Conservation (phyloP, 495 filamentous ascomycete species). For the Xylaria palmicola region DNA sequence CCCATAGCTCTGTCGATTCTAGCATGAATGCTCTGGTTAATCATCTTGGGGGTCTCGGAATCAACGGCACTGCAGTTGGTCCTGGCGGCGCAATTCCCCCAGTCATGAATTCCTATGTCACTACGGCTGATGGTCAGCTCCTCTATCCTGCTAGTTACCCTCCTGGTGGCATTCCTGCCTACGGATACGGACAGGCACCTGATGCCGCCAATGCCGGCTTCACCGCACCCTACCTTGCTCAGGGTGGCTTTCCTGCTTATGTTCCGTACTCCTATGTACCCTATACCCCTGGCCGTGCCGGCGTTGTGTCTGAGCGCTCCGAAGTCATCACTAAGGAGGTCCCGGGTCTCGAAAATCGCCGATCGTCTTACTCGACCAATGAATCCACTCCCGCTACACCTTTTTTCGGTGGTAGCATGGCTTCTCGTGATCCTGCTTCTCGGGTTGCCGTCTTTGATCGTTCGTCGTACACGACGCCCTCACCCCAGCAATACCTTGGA, state of each 20-base stretch:
- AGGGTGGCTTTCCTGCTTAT: conserved; percentile 22
- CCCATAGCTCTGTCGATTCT: conserved; percentile 18
- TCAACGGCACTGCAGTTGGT: conserved; percentile 22
- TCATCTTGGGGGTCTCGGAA: conserved; percentile 27
- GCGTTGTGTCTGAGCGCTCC: conserved; percentile 36
- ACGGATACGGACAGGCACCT: conserved; percentile 25
- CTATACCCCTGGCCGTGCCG: conserved; percentile 48
- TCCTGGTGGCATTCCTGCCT: conserved; percentile 23
- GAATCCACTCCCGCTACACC: conserved; percentile 64
- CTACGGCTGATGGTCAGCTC: conserved; percentile 36
- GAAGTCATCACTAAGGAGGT: conserved; percentile 48
- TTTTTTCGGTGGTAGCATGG: conserved; percentile 54
- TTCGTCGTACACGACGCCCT: conserved; percentile 62
- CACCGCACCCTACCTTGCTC: conserved; percentile 22
- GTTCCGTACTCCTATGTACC: conserved; percentile 41
- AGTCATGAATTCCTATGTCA: conserved; percentile 30
- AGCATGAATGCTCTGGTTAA: conserved; percentile 33
- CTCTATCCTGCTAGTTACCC: conserved; percentile 32
- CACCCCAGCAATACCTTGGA: conserved; percentile 57
- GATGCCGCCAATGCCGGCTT: conserved; percentile 23
- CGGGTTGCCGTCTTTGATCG: conserved; percentile 59
- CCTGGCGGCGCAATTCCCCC: conserved; percentile 5
- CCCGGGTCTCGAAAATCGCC: conserved; percentile 59
- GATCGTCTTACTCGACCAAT: conserved; percentile 67
- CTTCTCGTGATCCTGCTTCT: conserved; percentile 49